A percentile compares a stretch with the other conserved stretches of the same genome.
Evolutionary conservation across 164 flowering plant genomes (phyloP).

Genomic region (Macadamia integrifolia): DNA sequence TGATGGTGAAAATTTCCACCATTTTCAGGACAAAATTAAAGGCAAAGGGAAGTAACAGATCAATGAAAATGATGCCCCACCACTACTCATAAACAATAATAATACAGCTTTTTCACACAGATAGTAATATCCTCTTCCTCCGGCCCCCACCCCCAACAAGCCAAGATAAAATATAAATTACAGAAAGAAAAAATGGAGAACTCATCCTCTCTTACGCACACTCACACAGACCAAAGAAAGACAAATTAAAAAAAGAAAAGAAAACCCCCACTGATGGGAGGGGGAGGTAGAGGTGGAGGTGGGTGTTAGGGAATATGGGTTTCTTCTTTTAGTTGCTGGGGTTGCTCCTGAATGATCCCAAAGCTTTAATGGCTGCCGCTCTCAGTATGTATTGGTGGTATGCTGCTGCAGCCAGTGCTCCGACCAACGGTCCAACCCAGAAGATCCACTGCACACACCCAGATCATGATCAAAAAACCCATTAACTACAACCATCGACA

Average conservation of each 20-base stretch:
- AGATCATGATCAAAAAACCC: not conserved
- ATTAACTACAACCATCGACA: not conserved
- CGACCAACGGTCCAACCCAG: conserved; percentile 81
- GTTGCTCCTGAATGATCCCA: conserved; percentile 82
- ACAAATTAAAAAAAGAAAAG: not conserved
- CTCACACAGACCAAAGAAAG: not conserved
- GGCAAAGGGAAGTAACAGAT: not conserved
- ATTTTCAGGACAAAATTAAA: not conserved
- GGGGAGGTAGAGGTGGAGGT: too few species aligned
- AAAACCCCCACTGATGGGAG: not conserved
- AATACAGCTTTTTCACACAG: not conserved
- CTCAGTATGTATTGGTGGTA: conserved; percentile 75
- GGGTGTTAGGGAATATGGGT: too few species aligned
- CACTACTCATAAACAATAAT: not conserved
- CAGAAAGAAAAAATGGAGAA: not conserved
- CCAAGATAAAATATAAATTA: not conserved
- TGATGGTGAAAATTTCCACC: not conserved
- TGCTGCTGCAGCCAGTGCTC: conserved; percentile 69
- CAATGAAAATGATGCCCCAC: not conserved
- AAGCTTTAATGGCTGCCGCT: conserved; percentile 72
- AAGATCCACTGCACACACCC: conserved; percentile 55
- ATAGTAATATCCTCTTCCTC: not conserved
- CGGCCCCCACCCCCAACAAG: too few species aligned
- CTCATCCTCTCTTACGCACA: not conserved
- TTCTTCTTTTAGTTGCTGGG: not conserved